Evolutionary conservation across 2,329 filamentous ascomycete species (phyloP).

Genomic region (Colletotrichum lupini): DNA sequence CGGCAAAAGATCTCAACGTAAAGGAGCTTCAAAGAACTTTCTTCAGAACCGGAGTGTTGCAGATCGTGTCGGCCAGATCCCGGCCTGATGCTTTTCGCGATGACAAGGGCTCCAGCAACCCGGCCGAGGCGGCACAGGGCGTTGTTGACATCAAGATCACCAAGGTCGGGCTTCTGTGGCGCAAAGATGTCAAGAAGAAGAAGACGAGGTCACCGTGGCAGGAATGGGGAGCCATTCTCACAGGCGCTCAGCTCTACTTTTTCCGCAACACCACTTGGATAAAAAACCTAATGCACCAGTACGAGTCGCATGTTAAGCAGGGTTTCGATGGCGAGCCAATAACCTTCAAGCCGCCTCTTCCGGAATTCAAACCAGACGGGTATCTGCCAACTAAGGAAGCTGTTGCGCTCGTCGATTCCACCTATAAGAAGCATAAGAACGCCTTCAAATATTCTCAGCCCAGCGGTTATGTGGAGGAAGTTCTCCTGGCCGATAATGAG

Average conservation of each 20-base stretch:
- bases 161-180: constrained; percentile 94
- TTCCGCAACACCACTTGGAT: constrained; percentile 95
- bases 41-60: constrained; percentile 89
- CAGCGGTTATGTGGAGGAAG: constrained; percentile 82
- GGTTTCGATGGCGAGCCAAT: constrained; percentile 81
- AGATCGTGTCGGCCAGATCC: constrained; percentile 94
- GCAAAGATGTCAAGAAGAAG: constrained; percentile 93
- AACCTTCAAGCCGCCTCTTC: constrained; percentile 89
- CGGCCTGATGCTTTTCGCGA: constrained; percentile 95
- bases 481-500: constrained; percentile 90
- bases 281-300: constrained; percentile 89
- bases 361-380: constrained; percentile 93
- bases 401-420: constrained; percentile 86
- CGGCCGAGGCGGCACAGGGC: constrained; percentile 86
- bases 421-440: constrained; percentile 95
- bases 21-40: constrained; percentile 88
- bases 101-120: constrained; percentile 85
- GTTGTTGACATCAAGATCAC: constrained; percentile 98
- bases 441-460: constrained; percentile 92
- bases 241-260: constrained; percentile 96
- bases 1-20: constrained; percentile 79
- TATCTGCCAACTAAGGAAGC: constrained; percentile 94
- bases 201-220: constrained; percentile 97
- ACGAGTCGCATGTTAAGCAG: constrained; percentile 83
- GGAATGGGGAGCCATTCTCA: constrained; percentile 97